A percentile compares a stretch with the other conserved stretches of the same genome.
These are phyloP conservation scores for Xerocomus potaroensis DNA, from an alignment of 768 basidiomycete species.

Conservation along the genomic window DNA sequence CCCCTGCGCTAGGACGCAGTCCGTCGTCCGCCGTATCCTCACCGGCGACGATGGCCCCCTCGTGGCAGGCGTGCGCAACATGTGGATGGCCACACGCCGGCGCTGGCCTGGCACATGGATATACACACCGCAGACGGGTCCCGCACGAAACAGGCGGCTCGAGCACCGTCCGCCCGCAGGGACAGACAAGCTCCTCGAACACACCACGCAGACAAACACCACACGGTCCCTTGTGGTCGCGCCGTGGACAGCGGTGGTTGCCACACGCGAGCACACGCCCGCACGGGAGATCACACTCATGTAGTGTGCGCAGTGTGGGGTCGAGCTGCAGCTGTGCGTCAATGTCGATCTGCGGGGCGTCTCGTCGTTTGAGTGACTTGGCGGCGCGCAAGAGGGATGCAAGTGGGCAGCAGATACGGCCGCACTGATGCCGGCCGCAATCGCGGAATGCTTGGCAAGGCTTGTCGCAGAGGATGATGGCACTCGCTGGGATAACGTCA, in stretches of 20 bases:
- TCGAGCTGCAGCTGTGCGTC: slow-evolving; percentile 33
- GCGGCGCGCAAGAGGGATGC: slow-evolving; percentile 58
- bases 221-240: slow-evolving; percentile 82
- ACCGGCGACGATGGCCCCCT: slow-evolving; percentile 40
- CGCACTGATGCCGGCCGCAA: slow-evolving; percentile 87
- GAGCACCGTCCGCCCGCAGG: slow-evolving; percentile 80
- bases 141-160: slow-evolving; percentile 91
- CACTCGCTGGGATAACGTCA: slow-evolving; percentile 35
- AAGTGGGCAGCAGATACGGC: slow-evolving; percentile 84
- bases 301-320: slow-evolving; percentile 64
- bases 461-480: slow-evolving; percentile 77
- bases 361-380: slow-evolving; percentile 45
- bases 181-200: slow-evolving; percentile 88
- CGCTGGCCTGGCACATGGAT: slow-evolving; percentile 70
- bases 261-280: slow-evolving; percentile 71
- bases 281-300: slow-evolving; percentile 82
- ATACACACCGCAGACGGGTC: slow-evolving; percentile 69
- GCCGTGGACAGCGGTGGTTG: slow-evolving; percentile 70
- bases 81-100: slow-evolving; percentile 81
- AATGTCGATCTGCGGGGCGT: slow-evolving; percentile 10
- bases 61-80: slow-evolving; percentile 79
- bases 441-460: slow-evolving; percentile 72
- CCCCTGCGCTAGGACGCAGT: not conserved
- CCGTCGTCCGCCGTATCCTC: slow-evolving; percentile 25
- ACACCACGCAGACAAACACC: slow-evolving; percentile 80